Evolutionary conservation across 2,329 filamentous ascomycete species (phyloP), one percentile per base, ranked within the genome.

Genomic region (Venturia pyrina): DNA sequence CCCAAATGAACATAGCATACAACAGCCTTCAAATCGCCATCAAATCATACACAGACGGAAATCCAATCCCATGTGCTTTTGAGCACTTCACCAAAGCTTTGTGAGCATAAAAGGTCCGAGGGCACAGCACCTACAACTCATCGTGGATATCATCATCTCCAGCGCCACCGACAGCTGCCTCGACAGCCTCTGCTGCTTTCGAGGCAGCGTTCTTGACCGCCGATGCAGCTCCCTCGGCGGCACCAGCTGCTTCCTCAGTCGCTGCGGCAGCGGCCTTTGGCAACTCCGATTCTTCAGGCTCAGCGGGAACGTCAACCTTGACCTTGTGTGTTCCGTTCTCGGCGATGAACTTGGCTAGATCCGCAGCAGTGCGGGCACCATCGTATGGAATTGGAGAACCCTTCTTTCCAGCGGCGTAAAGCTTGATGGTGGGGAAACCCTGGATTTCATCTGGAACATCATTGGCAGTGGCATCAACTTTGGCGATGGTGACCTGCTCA

Each of bases 401-500:
- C 87, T 99, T 99, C 79, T 85, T 84, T 74, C 92, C 93, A 72
- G 95, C 95, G 70, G 91, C 86, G 89, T 87, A 99, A 71, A 99
- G 86, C 86, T 98, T 98, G 86, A 99, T 97, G 78, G 95, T 99
- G 66, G 95, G 95, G 89, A 99, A 99, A 70, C 95, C 95, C 79
- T 91, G 86, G 75, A 99, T 91, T 82, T 96, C 91, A 79, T 98
- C 93, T 67, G 95, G 95, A 67, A 98, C 91, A 73, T 99, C 95
- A 82, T 99, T 99, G 81, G 81, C 80, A 69, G 95, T 99, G 67
- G 95, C 95, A 75, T 99, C 95, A 71, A 99, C 89, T 89, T 99
- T 99, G 80, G 82, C 89, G 82, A 86, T 86, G 72, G 80, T 84
- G 78, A 85, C 86, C 34, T 66, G 53, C 44, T 63, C 59, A 40